Conservation (phyloP, 306 rosid genomes). For the Purshia tridentata region DNA sequence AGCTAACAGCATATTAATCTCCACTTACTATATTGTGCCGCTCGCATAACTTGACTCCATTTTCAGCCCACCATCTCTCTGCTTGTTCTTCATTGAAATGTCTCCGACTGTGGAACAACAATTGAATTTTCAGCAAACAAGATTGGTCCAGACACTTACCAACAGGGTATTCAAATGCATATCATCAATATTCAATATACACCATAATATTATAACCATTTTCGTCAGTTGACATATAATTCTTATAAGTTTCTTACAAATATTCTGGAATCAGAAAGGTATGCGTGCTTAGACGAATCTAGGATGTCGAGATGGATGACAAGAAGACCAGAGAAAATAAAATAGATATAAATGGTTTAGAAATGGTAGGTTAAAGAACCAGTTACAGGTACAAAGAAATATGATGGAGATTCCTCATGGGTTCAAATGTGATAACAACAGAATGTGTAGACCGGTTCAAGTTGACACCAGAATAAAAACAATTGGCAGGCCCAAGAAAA, state of each 20-base stretch:
- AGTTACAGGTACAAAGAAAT: background rate
- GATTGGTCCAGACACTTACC: slow-evolving; percentile 19
- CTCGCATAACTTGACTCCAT: slow-evolving; percentile 63
- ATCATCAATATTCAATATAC: background rate
- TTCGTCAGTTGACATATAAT: background rate
- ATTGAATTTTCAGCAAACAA: slow-evolving; percentile 24
- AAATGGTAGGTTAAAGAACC: background rate
- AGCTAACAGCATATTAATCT: slow-evolving; percentile 35
- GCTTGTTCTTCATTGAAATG: slow-evolving; percentile 83
- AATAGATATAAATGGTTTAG: background rate
- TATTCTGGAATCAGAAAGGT: background rate
- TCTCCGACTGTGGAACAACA: slow-evolving; percentile 64
- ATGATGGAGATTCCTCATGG: slow-evolving; percentile 8
- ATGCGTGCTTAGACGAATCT: too few relatives aligned
- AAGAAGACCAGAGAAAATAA: background rate
- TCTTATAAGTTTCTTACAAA: background rate
- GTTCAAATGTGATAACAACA: background rate
- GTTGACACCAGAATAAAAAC: too few relatives aligned
- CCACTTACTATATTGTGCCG: slow-evolving; percentile 51
- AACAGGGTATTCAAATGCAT: slow-evolving; percentile 13
- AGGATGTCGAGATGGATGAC: too few relatives aligned
- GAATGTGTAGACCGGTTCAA: background rate
- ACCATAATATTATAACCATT: background rate
- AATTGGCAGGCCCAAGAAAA: too few relatives aligned
- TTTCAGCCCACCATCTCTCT: slow-evolving; percentile 90